Base-by-base conservation (phyloP, 495 filamentous ascomycete species). In the Hypoxylon subgilvum region DNA sequence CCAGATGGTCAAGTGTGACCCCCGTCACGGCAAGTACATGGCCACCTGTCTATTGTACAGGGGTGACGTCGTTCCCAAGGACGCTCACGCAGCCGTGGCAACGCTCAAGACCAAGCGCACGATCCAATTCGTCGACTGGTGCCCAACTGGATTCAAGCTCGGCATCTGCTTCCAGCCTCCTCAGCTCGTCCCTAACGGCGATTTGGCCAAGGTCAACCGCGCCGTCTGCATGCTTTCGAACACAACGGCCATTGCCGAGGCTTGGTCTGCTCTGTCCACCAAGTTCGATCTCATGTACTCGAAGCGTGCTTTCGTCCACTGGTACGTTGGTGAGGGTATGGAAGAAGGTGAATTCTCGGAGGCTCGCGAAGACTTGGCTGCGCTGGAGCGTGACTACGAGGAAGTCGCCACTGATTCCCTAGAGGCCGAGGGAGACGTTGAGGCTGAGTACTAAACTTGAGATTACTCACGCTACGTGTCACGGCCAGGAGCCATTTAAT, bases 281-380 rank as follows among this genome's bases (percentile, higher is more conserved):
- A 98, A 98, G 79, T 98, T 98, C 79, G 94, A 98, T 67, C 91
- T 98, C 72, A 98, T 98, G 94, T 97, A 97, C 84, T 92, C 92
- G 73, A 98, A 98, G 86, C 94, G 94, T 77, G 94, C 94, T 50
- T 98, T 98, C 80, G 94, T 98, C 44, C 94, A 98, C 79, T 98
- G 94, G 94, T 98, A 98, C 69, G 94, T 98, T 73, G 94, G 94
- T 79, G 94, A 98, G 83, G 94, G 94, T 85, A 98, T 98, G 94
- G 94, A 98, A 83, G 94, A 98, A 77, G 94, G 94, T 72, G 94
- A 98, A 76, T 98, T 98, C 83, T 95, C 91, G 41, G 94, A 98
- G 84, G 94, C 94, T 46, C 90, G 94, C 76, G 94, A 98, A 82
- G 94, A 98, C 78, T 76, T 98, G 69, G 94, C 94, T 69, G 94